phyloP scores from a whole-genome alignment of 2,329 filamentous ascomycete species.

The Fusarium coicis region DNA sequence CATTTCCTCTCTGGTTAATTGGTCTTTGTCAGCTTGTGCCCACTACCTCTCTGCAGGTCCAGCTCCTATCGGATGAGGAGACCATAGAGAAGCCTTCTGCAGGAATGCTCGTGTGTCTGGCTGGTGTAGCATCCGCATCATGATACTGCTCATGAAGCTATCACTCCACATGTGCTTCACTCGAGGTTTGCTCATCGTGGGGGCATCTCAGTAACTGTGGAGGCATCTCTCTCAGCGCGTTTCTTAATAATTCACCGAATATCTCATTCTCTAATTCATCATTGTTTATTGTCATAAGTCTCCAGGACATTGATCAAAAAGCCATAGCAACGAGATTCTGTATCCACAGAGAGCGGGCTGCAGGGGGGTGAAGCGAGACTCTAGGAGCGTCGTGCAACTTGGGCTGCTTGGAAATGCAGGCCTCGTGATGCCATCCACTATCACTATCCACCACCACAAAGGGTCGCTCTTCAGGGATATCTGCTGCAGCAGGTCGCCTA shows the following conservation, averaged over 20 bases:
- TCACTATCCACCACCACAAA: slow-evolving; percentile 18
- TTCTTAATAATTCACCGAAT: slow-evolving; percentile 7
- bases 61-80: slow-evolving; percentile 40
- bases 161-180: slow-evolving; percentile 30
- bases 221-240: background rate
- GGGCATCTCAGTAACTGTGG: slow-evolving; percentile 15
- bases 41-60: slow-evolving; percentile 40
- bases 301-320: slow-evolving; percentile 15
- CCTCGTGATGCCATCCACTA: slow-evolving; percentile 39
- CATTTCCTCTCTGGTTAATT: slow-evolving; percentile 15
- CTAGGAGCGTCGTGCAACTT: slow-evolving; percentile 32
- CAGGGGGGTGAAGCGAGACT: slow-evolving; percentile 38
- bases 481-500: slow-evolving; percentile 27
- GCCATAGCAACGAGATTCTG: slow-evolving; percentile 30
- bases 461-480: slow-evolving; percentile 29
- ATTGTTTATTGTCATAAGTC: slow-evolving; percentile 28
- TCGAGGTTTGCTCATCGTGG: slow-evolving; percentile 19
- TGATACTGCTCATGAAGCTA: slow-evolving; percentile 29
- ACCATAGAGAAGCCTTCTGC: slow-evolving; percentile 13
- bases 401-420: slow-evolving; percentile 38
- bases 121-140: slow-evolving; percentile 36
- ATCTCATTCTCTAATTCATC: background rate
- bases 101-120: slow-evolving; percentile 29
- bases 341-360: slow-evolving; percentile 33
- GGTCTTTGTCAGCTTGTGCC: slow-evolving; percentile 31